Evolutionary conservation across 192 early-diverging fungal species (phyloP).

Genomic region (Podila clonocystis): DNA sequence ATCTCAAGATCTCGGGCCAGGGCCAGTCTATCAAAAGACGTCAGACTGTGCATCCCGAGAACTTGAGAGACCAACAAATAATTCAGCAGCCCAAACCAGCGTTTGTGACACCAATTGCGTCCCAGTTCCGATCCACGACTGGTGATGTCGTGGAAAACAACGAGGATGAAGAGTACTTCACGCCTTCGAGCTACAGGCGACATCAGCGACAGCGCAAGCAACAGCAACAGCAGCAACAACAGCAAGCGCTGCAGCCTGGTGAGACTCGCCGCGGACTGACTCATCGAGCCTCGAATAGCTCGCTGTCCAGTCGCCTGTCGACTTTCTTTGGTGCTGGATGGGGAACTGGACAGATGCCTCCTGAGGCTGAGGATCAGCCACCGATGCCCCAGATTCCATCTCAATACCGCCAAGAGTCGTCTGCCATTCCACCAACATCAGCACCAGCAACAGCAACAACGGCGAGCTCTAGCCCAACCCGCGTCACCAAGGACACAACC

Average conservation of each 20-base stretch:
- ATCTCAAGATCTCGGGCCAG: slow-evolving; percentile 43
- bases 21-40: slow-evolving; percentile 30
- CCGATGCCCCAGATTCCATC: slow-evolving; percentile 9
- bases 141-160: neutral
- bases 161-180: slow-evolving; percentile 17
- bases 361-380: neutral
- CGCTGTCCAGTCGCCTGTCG: slow-evolving; percentile 40
- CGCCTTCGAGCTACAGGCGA: slow-evolving; percentile 40
- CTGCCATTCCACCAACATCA: neutral
- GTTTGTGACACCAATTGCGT: slow-evolving; percentile 45
- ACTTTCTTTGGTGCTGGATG: slow-evolving; percentile 47
- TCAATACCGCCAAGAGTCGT: slow-evolving; percentile 3
- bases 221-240: slow-evolving; percentile 13
- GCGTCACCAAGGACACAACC: neutral
- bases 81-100: slow-evolving; percentile 48
- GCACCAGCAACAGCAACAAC: neutral
- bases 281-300: slow-evolving; percentile 20
- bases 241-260: neutral
- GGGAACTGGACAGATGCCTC: slow-evolving; percentile 20
- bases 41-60: slow-evolving; percentile 38
- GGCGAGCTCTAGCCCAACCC: neutral
- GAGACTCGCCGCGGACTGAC: slow-evolving; percentile 7
- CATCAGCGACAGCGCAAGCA: slow-evolving; percentile 47
- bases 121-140: slow-evolving; percentile 27
- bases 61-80: slow-evolving; percentile 11